Conservation (phyloP, 768 basidiomycete species). For the Tricholoma hemisulphureum region DNA sequence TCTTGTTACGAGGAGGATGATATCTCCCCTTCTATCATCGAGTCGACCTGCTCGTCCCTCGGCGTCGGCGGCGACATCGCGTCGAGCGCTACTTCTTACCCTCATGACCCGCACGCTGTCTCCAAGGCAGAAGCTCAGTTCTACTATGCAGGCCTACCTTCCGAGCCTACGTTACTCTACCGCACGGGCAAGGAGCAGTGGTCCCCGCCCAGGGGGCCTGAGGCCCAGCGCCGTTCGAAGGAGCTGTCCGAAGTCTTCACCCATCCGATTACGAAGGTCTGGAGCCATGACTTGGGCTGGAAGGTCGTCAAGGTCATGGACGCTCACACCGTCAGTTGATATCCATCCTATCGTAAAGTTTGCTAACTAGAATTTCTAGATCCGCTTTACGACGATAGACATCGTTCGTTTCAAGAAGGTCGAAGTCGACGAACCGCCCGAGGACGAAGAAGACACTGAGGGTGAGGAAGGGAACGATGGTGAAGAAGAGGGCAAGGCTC, state of each 20-base stretch:
- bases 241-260: slow-evolving; percentile 30
- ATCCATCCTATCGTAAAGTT: slow-evolving; percentile 28
- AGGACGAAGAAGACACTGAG: neutral
- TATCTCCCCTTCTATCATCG: too few species aligned
- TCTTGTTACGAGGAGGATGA: neutral
- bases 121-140: slow-evolving; percentile 22
- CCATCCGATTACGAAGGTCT: slow-evolving; percentile 31
- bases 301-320: slow-evolving; percentile 29
- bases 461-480: slow-evolving; percentile 18
- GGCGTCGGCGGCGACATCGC: neutral
- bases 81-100: slow-evolving; percentile 17
- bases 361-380: slow-evolving; percentile 22
- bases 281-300: slow-evolving; percentile 29
- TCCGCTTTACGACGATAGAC: slow-evolving; percentile 29
- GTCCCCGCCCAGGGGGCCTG: slow-evolving; percentile 20
- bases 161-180: slow-evolving; percentile 26
- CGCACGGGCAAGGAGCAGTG: slow-evolving; percentile 28
- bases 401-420: slow-evolving; percentile 31
- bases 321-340: slow-evolving; percentile 24
- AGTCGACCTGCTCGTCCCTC: neutral
- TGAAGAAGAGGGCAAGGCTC: slow-evolving; percentile 18
- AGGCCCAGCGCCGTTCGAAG: slow-evolving; percentile 24
- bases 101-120: slow-evolving; percentile 18
- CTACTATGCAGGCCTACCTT: slow-evolving; percentile 31
- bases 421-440: slow-evolving; percentile 12